Percentiles rank a stretch among this genome's conserved stretches.
Conservation (phyloP, 345 rosid species). For the Salix arbutifolia region DNA sequence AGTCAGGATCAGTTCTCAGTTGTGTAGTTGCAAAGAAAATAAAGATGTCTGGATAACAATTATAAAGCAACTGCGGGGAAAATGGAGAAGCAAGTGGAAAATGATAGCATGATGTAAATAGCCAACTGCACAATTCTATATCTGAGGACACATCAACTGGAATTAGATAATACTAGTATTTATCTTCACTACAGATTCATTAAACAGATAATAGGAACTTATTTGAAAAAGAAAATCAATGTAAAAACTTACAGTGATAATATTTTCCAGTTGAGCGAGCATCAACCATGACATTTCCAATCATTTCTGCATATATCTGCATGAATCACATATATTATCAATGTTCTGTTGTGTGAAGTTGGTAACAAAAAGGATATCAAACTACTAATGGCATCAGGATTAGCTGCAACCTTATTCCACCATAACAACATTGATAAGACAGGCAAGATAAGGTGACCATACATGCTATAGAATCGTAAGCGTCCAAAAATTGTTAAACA, state of each 20-base stretch:
- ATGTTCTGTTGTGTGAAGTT: not conserved
- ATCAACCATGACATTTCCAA: conserved; percentile 97
- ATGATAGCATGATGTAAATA: not conserved
- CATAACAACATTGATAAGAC: not conserved
- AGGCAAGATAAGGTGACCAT: not conserved
- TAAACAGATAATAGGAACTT: not conserved
- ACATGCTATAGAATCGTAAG: not conserved
- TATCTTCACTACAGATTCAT: not conserved
- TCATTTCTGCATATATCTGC: conserved; percentile 97
- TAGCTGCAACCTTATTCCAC: not conserved
- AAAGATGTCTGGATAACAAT: not conserved
- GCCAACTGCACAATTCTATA: not conserved
- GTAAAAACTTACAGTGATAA: conserved; percentile 76
- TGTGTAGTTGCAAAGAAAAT: not conserved
- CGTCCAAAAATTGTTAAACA: not conserved
- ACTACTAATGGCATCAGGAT: not conserved
- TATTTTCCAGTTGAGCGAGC: conserved; percentile 98
- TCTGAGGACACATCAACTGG: not conserved
- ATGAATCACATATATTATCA: conserved; percentile 3
- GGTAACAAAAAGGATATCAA: not conserved
- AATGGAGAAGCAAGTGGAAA: not conserved
- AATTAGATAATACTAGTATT: not conserved
- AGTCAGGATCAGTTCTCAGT: not conserved
- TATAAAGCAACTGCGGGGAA: not conserved
- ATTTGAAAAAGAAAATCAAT: not conserved